Percentiles rank a stretch among this genome's conserved stretches.
phyloP scores from a whole-genome alignment of 345 rosid genomes.

The Xanthoceras sorbifolium region DNA sequence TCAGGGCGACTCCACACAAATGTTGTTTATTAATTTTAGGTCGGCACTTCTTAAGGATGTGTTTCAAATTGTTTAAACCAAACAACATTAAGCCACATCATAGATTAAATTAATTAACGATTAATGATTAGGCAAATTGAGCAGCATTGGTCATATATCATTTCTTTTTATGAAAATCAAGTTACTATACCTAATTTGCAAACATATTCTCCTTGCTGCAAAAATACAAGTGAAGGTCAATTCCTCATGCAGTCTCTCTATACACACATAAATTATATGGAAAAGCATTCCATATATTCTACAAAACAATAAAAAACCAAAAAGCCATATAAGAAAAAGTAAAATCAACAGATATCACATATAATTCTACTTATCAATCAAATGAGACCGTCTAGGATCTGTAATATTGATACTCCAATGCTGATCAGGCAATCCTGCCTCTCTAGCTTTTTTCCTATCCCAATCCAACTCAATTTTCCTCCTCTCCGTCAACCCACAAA shows the following conservation, averaged over 20 bases:
- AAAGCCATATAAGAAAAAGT: background rate
- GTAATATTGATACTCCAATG: slow-evolving; percentile 84
- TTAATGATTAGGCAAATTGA: background rate
- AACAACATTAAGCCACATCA: background rate
- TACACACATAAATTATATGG: slow-evolving; percentile 35
- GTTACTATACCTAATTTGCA: background rate
- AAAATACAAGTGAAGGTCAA: background rate
- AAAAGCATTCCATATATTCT: slow-evolving; percentile 15
- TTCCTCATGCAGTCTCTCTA: background rate
- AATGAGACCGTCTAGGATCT: slow-evolving; percentile 62
- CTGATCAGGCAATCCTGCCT: slow-evolving; percentile 42
- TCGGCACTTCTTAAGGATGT: background rate
- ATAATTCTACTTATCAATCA: slow-evolving; percentile 31
- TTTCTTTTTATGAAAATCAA: background rate
- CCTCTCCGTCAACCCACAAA: slow-evolving; percentile 66
- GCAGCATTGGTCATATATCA: background rate
- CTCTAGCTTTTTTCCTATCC: slow-evolving; percentile 66
- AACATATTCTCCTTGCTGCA: background rate
- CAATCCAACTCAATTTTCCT: slow-evolving; percentile 74
- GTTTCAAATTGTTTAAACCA: background rate
- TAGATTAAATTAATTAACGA: background rate
- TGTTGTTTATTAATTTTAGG: no score
- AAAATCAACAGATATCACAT: background rate
- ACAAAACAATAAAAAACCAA: background rate
- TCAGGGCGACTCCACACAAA: no score